Percentiles rank a stretch among this genome's conserved stretches.
phyloP scores from a whole-genome alignment of 495 filamentous ascomycete species.

The Aspergillus carlsbadensis region DNA sequence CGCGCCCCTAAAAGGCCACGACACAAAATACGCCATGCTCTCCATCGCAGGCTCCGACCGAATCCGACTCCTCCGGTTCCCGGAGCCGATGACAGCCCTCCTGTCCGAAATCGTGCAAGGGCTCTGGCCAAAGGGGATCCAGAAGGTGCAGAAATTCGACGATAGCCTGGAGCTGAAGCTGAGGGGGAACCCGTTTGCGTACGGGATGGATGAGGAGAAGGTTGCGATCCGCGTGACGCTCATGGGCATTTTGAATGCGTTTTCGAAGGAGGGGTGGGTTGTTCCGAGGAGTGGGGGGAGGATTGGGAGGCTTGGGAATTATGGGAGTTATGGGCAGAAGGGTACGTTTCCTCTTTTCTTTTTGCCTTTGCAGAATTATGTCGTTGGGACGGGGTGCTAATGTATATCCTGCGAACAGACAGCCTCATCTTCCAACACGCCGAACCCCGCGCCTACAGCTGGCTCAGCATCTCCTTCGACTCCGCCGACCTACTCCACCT shows the following conservation, averaged over 20 bases:
- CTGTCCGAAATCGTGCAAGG: slow-evolving; percentile 5
- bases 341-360: not conserved
- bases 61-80: slow-evolving; percentile 18
- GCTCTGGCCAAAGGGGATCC: slow-evolving; percentile 16
- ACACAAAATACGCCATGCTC: slow-evolving; percentile 8
- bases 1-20: not conserved
- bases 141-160: slow-evolving; percentile 2
- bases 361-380: not conserved
- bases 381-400: not conserved
- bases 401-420: not conserved
- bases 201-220: slow-evolving; percentile 14
- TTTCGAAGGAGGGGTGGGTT: slow-evolving; percentile 17
- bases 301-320: slow-evolving; percentile 11
- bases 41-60: slow-evolving; percentile 7
- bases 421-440: slow-evolving; percentile 8
- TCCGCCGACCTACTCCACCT: slow-evolving; percentile 14
- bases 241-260: slow-evolving; percentile 10
- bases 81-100: not conserved
- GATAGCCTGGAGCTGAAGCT: slow-evolving; percentile 15
- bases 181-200: slow-evolving; percentile 14
- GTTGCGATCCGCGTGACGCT: slow-evolving; percentile 10
- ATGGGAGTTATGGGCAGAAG: slow-evolving; percentile 3
- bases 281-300: slow-evolving; percentile 7
- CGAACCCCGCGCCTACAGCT: not conserved
- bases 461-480: slow-evolving; percentile 20